Conservation (phyloP, 495 filamentous ascomycete species). For the Pyrenula aspistea region DNA sequence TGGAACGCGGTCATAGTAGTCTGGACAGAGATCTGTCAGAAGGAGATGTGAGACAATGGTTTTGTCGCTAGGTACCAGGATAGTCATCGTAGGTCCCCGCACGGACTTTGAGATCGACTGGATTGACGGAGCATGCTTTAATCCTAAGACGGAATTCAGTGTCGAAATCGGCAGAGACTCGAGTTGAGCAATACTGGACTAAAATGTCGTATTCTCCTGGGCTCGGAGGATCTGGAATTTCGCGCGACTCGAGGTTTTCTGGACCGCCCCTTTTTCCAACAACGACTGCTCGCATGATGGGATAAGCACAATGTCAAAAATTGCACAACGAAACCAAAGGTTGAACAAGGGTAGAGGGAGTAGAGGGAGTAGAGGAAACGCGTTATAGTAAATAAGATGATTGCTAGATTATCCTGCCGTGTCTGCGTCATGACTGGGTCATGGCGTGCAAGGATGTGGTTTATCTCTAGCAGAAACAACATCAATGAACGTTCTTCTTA, state of each 20-base stretch:
- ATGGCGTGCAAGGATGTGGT: background rate
- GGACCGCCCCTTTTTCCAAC: conserved; percentile 16
- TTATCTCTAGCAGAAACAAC: too few species aligned
- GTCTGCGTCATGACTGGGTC: background rate
- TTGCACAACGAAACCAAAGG: too few species aligned
- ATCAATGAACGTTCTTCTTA: too few species aligned
- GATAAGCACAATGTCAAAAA: background rate
- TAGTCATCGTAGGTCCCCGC: conserved; percentile 20
- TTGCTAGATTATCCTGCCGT: background rate
- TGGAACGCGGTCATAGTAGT: conserved; percentile 18
- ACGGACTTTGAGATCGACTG: conserved; percentile 22
- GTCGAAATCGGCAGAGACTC: background rate
- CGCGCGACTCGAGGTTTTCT: conserved; percentile 12
- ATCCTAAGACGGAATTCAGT: background rate
- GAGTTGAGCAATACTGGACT: conserved; percentile 8
- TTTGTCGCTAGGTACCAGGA: too few species aligned
- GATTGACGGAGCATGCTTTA: conserved; percentile 17
- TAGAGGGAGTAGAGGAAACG: background rate
- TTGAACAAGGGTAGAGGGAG: too few species aligned
- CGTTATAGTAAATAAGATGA: background rate
- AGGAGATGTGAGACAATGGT: background rate
- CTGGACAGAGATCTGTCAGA: background rate
- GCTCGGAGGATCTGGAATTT: conserved; percentile 10
- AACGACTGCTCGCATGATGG: conserved; percentile 10
- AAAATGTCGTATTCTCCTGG: conserved; percentile 16